These are phyloP conservation scores for Asterella californica DNA, from an alignment of 225 moss, liverwort and hornwort genomes.

Conservation along the genomic window DNA sequence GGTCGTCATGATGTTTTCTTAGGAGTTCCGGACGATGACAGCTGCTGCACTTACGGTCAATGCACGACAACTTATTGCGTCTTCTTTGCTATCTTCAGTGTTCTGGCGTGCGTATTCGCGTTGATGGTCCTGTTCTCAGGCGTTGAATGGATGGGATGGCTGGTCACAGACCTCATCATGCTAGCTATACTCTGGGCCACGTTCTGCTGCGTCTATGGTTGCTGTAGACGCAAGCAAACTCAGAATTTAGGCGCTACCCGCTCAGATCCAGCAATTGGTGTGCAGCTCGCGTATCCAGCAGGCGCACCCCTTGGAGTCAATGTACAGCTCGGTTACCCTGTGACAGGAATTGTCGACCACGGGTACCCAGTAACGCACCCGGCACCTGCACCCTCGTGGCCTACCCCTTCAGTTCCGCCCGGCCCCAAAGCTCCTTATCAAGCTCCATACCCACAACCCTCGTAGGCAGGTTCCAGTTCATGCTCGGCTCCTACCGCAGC, in stretches of 20 bases:
- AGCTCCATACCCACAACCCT: not conserved
- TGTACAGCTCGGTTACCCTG: slow-evolving; percentile 12
- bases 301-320: not conserved
- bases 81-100: not conserved
- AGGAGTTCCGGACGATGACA: slow-evolving; percentile 4
- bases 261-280: not conserved
- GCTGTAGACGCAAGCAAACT: slow-evolving; percentile 1
- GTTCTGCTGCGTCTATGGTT: slow-evolving; percentile 14
- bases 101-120: slow-evolving; percentile 2
- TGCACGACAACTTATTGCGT: slow-evolving; percentile 11
- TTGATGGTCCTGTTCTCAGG: slow-evolving; percentile 9
- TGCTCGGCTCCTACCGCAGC: not conserved
- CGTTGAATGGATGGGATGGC: slow-evolving; percentile 14
- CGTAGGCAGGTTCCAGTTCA: slow-evolving; percentile 3
- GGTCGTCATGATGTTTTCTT: slow-evolving; percentile 15
- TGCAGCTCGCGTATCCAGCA: slow-evolving; percentile 14
- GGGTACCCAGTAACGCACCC: slow-evolving; percentile 4
- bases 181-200: slow-evolving; percentile 10
- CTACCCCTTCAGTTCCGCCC: slow-evolving; percentile 2
- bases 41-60: slow-evolving; percentile 8
- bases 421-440: slow-evolving; percentile 6
- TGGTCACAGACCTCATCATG: slow-evolving; percentile 1
- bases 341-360: not conserved
- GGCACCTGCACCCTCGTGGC: slow-evolving; percentile 13
- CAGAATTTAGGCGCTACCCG: not conserved